phyloP scores from a whole-genome alignment of 73 alveolate species.

The Paramecium sonneborni region DNA sequence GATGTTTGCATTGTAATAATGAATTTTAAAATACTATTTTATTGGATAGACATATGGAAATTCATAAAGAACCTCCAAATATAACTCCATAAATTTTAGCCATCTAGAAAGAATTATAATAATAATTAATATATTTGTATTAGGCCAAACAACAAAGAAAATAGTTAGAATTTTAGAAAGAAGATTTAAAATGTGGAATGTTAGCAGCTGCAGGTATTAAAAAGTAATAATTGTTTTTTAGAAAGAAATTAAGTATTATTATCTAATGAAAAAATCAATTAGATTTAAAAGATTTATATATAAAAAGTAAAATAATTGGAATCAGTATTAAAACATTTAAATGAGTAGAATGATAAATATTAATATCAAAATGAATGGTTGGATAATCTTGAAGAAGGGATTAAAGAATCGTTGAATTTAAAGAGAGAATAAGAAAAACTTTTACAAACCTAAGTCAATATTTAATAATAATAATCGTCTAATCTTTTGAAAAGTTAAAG shows the following conservation, averaged over 20 bases:
- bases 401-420: not conserved
- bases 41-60: not conserved
- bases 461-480: not conserved
- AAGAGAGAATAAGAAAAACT: not conserved
- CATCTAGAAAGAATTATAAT: not conserved
- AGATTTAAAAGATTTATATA: not conserved
- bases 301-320: not conserved
- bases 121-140: not conserved
- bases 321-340: not conserved
- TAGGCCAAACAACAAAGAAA: not conserved
- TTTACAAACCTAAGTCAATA: not conserved
- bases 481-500: not conserved
- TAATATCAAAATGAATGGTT: not conserved
- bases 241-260: not conserved
- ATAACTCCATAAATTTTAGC: not conserved
- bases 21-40: not conserved
- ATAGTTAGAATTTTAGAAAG: not conserved
- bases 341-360: not conserved
- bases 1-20: not conserved
- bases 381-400: not conserved
- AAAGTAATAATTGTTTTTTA: not conserved
- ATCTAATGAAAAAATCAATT: not conserved
- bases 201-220: slow-evolving; percentile 6
- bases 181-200: slow-evolving; percentile 15
- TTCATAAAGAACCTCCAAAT: not conserved